These are phyloP conservation scores for Penicillium atrosanguineum DNA, from an alignment of 495 filamentous ascomycete genomes.

Conservation along the genomic window DNA sequence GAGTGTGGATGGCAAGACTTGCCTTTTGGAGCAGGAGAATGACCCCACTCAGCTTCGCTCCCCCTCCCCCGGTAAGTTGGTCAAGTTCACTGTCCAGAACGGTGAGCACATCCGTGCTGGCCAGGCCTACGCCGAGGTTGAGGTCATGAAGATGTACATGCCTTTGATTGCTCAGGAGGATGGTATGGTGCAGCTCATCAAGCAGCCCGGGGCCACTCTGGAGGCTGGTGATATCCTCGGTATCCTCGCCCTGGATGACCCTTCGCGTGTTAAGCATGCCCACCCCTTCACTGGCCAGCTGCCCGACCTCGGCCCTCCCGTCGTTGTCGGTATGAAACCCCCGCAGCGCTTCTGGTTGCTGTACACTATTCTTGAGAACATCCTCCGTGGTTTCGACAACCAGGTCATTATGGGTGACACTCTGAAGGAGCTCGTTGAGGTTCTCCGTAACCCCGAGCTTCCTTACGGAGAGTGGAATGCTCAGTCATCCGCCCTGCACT, in stretches of 20 bases:
- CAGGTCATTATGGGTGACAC: conserved; percentile 90
- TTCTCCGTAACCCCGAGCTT: conserved; percentile 84
- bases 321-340: conserved; percentile 86
- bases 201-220: conserved; percentile 97
- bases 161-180: conserved; percentile 95
- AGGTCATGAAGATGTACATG: conserved; percentile 99
- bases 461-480: conserved; percentile 96
- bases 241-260: conserved; percentile 94
- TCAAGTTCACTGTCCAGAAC: conserved; percentile 97
- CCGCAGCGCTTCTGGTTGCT: conserved; percentile 80
- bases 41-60: conserved; percentile 96
- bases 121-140: conserved; percentile 93
- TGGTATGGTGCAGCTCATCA: conserved; percentile 95
- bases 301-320: conserved; percentile 80
- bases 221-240: conserved; percentile 98
- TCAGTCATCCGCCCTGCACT: conserved; percentile 91
- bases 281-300: conserved; percentile 94
- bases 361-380: conserved; percentile 78
- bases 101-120: conserved; percentile 92
- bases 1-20: conserved; percentile 97
- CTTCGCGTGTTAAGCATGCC: conserved; percentile 92
- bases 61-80: conserved; percentile 94
- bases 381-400: conserved; percentile 93
- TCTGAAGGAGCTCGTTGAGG: conserved; percentile 84
- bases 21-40: conserved; percentile 97